Conservation (phyloP, 2,329 filamentous ascomycete genomes). For the Fusarium sp. region DNA sequence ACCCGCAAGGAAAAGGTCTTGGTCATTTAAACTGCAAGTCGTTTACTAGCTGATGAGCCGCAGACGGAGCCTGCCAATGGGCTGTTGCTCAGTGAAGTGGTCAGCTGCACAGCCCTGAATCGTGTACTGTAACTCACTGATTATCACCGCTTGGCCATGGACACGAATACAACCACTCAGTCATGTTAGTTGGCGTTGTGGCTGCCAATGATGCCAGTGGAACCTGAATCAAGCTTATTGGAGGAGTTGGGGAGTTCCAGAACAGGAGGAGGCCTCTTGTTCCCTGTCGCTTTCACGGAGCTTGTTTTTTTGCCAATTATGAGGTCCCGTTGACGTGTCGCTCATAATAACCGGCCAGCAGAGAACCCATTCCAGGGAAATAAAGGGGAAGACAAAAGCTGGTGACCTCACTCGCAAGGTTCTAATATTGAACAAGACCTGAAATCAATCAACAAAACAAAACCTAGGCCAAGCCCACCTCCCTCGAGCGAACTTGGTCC, state of each 20-base stretch:
- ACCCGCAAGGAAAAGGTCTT: constrained; percentile 9
- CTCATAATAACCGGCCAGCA: constrained; percentile 12
- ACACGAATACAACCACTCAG: background rate
- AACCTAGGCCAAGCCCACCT: constrained; percentile 11
- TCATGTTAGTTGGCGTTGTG: background rate
- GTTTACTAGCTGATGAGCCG: constrained; percentile 2
- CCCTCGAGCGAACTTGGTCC: constrained; percentile 7
- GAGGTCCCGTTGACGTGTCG: constrained; percentile 28
- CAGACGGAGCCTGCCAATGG: background rate
- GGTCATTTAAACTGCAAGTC: background rate
- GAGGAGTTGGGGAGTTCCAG: constrained; percentile 5
- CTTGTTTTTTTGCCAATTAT: constrained; percentile 1
- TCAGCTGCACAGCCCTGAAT: constrained; percentile 11
- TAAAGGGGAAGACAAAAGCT: constrained; percentile 9
- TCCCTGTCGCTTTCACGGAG: constrained; percentile 1
- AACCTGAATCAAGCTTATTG: constrained; percentile 22
- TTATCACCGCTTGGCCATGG: background rate
- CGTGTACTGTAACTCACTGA: background rate
- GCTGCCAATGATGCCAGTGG: constrained; percentile 8
- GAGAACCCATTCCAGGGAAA: constrained; percentile 23
- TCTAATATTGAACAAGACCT: background rate
- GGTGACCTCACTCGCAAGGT: constrained; percentile 27
- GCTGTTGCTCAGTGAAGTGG: background rate
- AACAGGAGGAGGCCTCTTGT: constrained; percentile 33
- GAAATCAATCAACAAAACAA: constrained; percentile 19